Conservation (phyloP, 495 filamentous ascomycete genomes). For the Aeminium ludgeri region DNA sequence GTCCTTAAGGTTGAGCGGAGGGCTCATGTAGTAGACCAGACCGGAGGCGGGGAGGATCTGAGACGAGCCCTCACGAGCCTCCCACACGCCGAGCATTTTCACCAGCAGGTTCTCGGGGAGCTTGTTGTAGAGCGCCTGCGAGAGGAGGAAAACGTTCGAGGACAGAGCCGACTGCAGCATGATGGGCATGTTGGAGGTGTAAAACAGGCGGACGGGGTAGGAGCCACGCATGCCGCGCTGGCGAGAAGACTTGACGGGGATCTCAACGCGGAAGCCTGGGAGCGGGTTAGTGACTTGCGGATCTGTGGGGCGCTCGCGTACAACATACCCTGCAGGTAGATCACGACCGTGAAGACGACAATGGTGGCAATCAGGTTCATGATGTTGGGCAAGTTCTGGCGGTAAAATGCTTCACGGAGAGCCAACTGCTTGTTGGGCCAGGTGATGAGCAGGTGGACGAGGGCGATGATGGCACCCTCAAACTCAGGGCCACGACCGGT, state of each 20-base stretch:
- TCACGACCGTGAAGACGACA: conserved; percentile 85
- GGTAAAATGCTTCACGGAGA: conserved; percentile 94
- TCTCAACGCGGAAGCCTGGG: conserved; percentile 90
- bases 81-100: conserved; percentile 93
- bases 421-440: conserved; percentile 98
- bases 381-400: conserved; percentile 98
- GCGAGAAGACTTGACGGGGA: conserved; percentile 97
- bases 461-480: conserved; percentile 94
- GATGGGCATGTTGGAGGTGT: conserved; percentile 94
- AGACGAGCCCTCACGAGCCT: conserved; percentile 86
- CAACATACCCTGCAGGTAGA: conserved; percentile 65
- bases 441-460: conserved; percentile 95
- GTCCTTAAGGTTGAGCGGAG: conserved; percentile 91
- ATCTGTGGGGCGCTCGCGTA: not conserved
- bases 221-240: conserved; percentile 92
- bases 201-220: conserved; percentile 66
- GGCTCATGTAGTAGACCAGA: conserved; percentile 98
- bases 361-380: conserved; percentile 96
- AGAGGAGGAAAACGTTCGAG: conserved; percentile 97
- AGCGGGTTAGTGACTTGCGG: not conserved
- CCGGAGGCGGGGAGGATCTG: conserved; percentile 87
- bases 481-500: conserved; percentile 98
- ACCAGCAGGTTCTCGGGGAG: conserved; percentile 98
- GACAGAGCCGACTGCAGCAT: conserved; percentile 97
- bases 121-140: conserved; percentile 96